These are phyloP conservation scores for Pyricularia grisea DNA, from an alignment of 2,329 filamentous ascomycete genomes.

Conservation along the genomic window DNA sequence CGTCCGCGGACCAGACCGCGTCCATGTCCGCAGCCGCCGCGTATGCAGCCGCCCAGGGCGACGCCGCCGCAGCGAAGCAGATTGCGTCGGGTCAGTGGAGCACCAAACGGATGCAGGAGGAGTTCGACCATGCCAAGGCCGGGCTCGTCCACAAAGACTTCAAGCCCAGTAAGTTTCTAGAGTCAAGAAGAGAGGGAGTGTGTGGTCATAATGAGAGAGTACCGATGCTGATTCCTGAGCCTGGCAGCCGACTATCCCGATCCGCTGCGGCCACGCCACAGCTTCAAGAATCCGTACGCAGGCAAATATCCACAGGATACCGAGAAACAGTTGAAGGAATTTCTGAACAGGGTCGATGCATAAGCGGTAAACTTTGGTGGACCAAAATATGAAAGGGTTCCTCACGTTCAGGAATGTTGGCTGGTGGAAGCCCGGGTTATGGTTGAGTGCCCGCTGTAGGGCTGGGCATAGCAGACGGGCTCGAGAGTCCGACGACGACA, in stretches of 20 bases:
- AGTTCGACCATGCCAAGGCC: constrained; percentile 26
- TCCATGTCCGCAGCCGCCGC: background rate
- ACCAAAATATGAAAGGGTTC: background rate
- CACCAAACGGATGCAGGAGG: constrained; percentile 29
- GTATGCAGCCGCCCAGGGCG: constrained; percentile 7
- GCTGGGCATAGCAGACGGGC: background rate
- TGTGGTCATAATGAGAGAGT: background rate
- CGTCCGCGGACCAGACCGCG: background rate
- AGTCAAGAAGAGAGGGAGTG: too few species aligned
- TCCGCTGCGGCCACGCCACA: constrained; percentile 30
- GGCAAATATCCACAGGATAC: constrained; percentile 18
- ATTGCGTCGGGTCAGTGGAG: constrained; percentile 12
- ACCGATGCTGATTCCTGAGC: background rate
- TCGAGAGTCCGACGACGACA: background rate
- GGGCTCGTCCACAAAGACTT: constrained; percentile 36
- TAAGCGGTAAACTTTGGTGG: background rate
- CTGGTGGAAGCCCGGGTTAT: background rate
- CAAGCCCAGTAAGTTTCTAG: constrained; percentile 28
- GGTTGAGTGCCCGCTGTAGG: background rate
- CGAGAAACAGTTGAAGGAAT: constrained; percentile 26
- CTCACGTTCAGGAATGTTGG: background rate
- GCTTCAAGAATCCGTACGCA: constrained; percentile 14
- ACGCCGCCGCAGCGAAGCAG: background rate
- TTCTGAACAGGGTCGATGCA: constrained; percentile 1
- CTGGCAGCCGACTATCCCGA: constrained; percentile 31